Conservation (phyloP, 2,329 filamentous ascomycete genomes). For the Aspergillus carbonarius region DNA sequence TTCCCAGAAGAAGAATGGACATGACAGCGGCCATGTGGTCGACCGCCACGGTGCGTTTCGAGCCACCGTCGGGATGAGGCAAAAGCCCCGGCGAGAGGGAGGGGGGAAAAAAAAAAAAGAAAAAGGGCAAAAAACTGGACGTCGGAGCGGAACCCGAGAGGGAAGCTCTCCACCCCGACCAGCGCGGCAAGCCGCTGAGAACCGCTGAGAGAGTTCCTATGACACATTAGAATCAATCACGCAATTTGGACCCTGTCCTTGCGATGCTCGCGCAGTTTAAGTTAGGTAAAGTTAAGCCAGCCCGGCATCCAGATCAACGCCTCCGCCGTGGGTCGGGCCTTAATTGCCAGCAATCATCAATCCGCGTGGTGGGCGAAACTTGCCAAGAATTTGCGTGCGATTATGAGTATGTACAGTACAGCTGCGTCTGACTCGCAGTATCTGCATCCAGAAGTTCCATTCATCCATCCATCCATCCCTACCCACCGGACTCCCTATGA, state of each 20-base stretch:
- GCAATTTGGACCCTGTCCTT: constrained; percentile 19
- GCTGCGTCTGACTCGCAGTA: constrained; percentile 20
- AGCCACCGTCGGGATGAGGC: background rate
- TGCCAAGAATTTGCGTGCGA: constrained; percentile 8
- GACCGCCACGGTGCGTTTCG: background rate
- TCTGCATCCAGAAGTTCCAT: constrained; percentile 18
- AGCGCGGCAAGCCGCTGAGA: constrained; percentile 1
- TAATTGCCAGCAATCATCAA: background rate
- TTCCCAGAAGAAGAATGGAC: too few relatives aligned
- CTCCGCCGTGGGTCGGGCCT: background rate
- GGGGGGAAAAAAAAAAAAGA: background rate
- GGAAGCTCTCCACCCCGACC: constrained; percentile 4
- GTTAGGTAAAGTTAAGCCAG: constrained; percentile 6
- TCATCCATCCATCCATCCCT: constrained; percentile 9
- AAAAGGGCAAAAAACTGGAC: too few relatives aligned
- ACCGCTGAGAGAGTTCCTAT: constrained; percentile 8
- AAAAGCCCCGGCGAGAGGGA: background rate
- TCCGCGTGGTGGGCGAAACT: background rate
- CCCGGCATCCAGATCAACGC: background rate
- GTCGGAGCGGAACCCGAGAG: constrained; percentile 9
- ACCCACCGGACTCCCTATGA: constrained; percentile 20
- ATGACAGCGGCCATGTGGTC: background rate
- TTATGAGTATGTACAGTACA: constrained; percentile 26
- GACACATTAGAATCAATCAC: constrained; percentile 32
- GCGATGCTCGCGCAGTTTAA: background rate